Conservation (phyloP, 495 filamentous ascomycete genomes). For the Podospora fimiseda region DNA sequence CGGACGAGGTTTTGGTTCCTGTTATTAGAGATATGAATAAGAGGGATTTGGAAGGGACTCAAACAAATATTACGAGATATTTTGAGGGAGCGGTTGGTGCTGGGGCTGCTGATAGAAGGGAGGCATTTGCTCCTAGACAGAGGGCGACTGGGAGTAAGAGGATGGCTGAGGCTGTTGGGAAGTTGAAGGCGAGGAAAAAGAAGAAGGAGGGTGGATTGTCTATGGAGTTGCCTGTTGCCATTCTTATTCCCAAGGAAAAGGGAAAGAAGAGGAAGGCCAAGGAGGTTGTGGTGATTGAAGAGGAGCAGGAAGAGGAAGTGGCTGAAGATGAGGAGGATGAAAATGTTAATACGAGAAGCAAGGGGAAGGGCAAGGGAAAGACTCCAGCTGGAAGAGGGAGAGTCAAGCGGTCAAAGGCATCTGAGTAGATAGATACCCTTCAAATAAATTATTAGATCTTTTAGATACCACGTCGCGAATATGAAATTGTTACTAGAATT, state of each 20-base stretch:
- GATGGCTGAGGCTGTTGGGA: constrained; percentile 74
- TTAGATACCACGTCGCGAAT: too few species aligned
- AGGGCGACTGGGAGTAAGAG: constrained; percentile 63
- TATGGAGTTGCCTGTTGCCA: constrained; percentile 20
- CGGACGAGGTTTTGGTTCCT: constrained; percentile 89
- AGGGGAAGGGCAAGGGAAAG: constrained; percentile 20
- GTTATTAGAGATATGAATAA: constrained; percentile 93
- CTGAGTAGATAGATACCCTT: background rate
- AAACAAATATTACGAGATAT: constrained; percentile 91
- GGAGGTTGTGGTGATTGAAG: constrained; percentile 16
- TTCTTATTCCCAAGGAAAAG: background rate
- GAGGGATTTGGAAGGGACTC: constrained; percentile 78
- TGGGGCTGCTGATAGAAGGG: constrained; percentile 37
- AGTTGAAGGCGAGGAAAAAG: constrained; percentile 45
- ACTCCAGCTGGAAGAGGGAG: constrained; percentile 16
- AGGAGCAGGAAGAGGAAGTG: constrained; percentile 12
- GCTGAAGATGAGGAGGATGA: constrained; percentile 20
- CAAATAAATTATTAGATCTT: too few species aligned
- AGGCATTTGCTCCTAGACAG: constrained; percentile 73
- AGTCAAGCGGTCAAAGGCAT: constrained; percentile 33
- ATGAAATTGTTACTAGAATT: too few species aligned
- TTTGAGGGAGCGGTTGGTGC: constrained; percentile 48
- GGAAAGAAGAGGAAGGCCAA: constrained; percentile 23
- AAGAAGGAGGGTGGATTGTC: constrained; percentile 8
- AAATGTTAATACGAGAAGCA: constrained; percentile 3